Evolutionary conservation across 148 eudicot genomes (phyloP), one percentile per base, ranked within the genome.

Genomic region (Selenicereus undatus): DNA sequence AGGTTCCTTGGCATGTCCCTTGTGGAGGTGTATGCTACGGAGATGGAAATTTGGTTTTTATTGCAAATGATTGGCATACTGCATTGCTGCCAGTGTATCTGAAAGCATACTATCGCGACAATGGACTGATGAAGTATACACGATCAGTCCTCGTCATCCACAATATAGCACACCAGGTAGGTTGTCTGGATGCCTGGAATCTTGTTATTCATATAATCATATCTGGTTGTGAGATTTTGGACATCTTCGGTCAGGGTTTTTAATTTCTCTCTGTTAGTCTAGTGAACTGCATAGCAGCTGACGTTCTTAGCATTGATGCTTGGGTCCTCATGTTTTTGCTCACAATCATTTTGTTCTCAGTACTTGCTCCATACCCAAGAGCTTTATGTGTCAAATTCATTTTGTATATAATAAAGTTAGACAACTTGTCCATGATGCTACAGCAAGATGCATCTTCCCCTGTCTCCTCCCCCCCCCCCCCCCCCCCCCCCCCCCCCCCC

Each of bases 51-150:
- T 88, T 94, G 87, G 98, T 87, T 74, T 97, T 97, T 86, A 89
- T 97, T 84, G 99, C 98, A 80, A 97, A 97, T 86, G 99, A 97
- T 78, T 97, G 99, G 99, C 99, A 97, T 81, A 97, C 99, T 74
- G 97, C 99, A 62, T 79, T 97, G 79, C 85, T 97, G 76, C 98
- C 99, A 7, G 98, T 97, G 50, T 97, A 97, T 86, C 91, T 97
- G 12, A 97, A 97, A 82, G 99, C 99, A 76, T 92, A 94, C 79
- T 97, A 94, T 77, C 95, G 99, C 65, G 98, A 94, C 85, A 84
- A 94, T 76, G 97, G 98, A 29, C 29, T 92, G 71, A 97, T 97
- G 99, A 80, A 79, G 26, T 94, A 88, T 74, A 85, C 98, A 51
- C 89, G 98, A 82, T 94, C 99, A 26, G 83, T 97, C 79, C 92